phyloP scores from a whole-genome alignment of 2,329 filamentous ascomycete species.

The Drechslerella stenobrocha region DNA sequence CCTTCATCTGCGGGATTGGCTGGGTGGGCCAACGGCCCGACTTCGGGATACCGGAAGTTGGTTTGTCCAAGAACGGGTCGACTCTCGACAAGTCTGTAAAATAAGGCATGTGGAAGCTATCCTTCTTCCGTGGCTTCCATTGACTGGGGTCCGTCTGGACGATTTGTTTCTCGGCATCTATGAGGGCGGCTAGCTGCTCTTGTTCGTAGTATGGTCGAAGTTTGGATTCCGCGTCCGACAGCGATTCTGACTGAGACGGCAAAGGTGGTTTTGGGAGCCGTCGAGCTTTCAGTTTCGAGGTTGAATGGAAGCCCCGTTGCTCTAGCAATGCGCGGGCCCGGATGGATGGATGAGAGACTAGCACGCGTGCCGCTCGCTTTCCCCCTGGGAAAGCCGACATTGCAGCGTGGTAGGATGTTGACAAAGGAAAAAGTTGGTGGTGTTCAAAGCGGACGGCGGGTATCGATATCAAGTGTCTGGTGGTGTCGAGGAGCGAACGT shows the following conservation, averaged over 20 bases:
- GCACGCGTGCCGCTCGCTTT: background rate
- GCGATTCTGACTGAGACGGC: background rate
- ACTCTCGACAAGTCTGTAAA: conserved; percentile 51
- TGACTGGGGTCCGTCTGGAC: background rate
- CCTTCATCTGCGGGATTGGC: conserved; percentile 50
- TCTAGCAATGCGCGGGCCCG: background rate
- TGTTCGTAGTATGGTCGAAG: conserved; percentile 35
- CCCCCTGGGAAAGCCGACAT: background rate
- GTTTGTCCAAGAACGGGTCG: conserved; percentile 52
- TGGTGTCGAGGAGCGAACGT: background rate
- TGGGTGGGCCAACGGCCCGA: conserved; percentile 50
- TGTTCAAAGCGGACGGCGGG: background rate
- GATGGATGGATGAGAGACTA: background rate
- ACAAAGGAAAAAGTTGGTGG: background rate
- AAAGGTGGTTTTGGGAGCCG: background rate
- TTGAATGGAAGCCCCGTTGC: background rate
- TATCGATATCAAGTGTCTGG: background rate
- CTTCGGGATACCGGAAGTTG: conserved; percentile 30
- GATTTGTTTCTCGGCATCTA: conserved; percentile 22
- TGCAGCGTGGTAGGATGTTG: background rate
- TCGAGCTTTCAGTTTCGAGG: background rate
- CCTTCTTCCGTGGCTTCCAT: conserved; percentile 42
- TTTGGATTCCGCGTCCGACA: background rate
- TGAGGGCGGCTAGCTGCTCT: conserved; percentile 29
- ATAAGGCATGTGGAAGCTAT: conserved; percentile 50